A percentile compares a stretch with the other conserved stretches of the same genome.
phyloP scores from a whole-genome alignment of 768 basidiomycete genomes.

The Postia placenta region DNA sequence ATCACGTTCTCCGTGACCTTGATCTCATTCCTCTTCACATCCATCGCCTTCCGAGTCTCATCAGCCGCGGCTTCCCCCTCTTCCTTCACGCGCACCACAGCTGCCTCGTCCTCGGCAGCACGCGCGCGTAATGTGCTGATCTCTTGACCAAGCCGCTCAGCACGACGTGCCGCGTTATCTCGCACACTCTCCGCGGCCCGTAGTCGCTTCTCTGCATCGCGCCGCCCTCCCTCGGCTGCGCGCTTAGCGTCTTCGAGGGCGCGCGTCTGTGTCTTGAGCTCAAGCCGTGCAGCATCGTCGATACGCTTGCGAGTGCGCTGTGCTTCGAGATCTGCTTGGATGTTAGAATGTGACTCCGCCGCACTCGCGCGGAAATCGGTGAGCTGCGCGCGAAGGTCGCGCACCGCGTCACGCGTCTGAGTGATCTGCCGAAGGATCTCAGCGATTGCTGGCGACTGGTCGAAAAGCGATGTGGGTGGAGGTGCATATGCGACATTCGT shows the following conservation, averaged over 20 bases:
- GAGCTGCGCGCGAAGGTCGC: slow-evolving; percentile 68
- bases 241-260: slow-evolving; percentile 82
- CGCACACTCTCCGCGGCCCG: slow-evolving; percentile 60
- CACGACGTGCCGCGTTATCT: slow-evolving; percentile 52
- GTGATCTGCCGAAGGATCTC: slow-evolving; percentile 76
- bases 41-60: slow-evolving; percentile 34
- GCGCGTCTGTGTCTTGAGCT: slow-evolving; percentile 82
- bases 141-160: slow-evolving; percentile 56
- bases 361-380: slow-evolving; percentile 52
- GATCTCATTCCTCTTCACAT: slow-evolving; percentile 48
- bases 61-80: slow-evolving; percentile 16
- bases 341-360: slow-evolving; percentile 49
- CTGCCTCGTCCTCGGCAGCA: slow-evolving; percentile 47
- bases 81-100: slow-evolving; percentile 27
- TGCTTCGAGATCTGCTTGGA: slow-evolving; percentile 71
- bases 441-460: slow-evolving; percentile 63
- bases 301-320: slow-evolving; percentile 71
- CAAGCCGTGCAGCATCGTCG: slow-evolving; percentile 74
- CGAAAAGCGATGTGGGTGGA: slow-evolving; percentile 33
- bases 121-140: slow-evolving; percentile 50
- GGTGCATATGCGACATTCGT: slow-evolving; percentile 25
- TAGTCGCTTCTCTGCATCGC: slow-evolving; percentile 86
- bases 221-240: slow-evolving; percentile 67
- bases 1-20: slow-evolving; percentile 64
- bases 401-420: slow-evolving; percentile 49